Evolutionary conservation across 2,329 filamentous ascomycete species (phyloP), one percentile per base, ranked within the genome.

Genomic region (Diaporthe ampelina): DNA sequence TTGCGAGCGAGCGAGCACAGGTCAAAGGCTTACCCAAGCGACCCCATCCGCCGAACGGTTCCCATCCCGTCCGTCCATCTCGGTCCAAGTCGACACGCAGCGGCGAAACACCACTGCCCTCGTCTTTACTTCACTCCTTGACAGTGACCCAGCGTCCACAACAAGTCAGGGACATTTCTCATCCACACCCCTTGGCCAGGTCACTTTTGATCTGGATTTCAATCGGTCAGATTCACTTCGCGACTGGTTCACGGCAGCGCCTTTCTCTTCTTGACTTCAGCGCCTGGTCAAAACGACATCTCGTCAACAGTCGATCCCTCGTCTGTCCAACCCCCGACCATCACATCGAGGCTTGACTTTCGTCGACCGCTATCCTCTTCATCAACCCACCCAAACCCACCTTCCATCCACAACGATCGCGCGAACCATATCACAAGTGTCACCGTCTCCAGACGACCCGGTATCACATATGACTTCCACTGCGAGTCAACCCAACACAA

Each of bases 401-500:
- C 24, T 24, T 24, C 63, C 63, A 19, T 48, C 71, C 45, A 32
- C 54, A 59, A 59, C 74, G 58, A 73, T 70, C 57, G 29, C 48
- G 70, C 77, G 76, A 75, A 75, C 63, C 50, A 63, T 63, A 63
- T 13, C 45, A 40, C 61, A 52, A 75, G 56, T 65, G 59, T 61
- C 56, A 69, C 57, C 68, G 61, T 76, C 67, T 72, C 69, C 50
- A 70, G 68, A 76, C 70, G 72, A 72, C 65, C 68, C 72, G 73
- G 79, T 79, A 79, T 78, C 82, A 81, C 85, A 85, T 90, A 91
- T 91, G 89, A 91, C 89, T 88, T 91, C 89, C 84, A 84, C 88
- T 88, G 87, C 86, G 78, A 87, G 84, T 82, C 84, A 88, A 84
- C 86, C 88, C 82, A 87, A 85, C 81, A 82, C 85, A 82, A 88